phyloP scores from a whole-genome alignment of 257 asterid genomes.

The Nemophila menziesii region DNA sequence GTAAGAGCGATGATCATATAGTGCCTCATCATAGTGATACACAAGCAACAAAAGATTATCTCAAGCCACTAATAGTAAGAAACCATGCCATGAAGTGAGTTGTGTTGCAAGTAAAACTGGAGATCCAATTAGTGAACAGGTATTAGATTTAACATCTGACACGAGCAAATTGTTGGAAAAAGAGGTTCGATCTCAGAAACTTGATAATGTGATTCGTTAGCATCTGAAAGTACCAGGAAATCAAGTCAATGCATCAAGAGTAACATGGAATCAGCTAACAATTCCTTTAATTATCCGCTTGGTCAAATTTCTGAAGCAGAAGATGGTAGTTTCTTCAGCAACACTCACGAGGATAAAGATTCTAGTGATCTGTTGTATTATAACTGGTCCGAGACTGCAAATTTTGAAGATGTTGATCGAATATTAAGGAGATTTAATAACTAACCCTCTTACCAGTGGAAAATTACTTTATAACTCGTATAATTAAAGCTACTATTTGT shows the following conservation, averaged over 20 bases:
- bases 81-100: conserved; percentile 25
- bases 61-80: conserved; percentile 34
- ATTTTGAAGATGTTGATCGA: conserved; percentile 79
- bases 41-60: conserved; percentile 16
- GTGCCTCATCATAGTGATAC: conserved; percentile 44
- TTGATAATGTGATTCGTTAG: conserved; percentile 32
- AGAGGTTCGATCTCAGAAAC: conserved; percentile 23
- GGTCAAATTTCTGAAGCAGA: conserved; percentile 33
- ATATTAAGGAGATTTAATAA: conserved; percentile 68
- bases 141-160: conserved; percentile 25
- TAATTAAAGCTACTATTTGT: neutral
- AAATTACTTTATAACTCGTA: neutral
- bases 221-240: conserved; percentile 30
- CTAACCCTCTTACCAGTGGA: conserved; percentile 6
- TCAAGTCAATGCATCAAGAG: conserved; percentile 26
- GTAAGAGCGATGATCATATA: conserved; percentile 59
- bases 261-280: conserved; percentile 17
- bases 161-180: conserved; percentile 43
- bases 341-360: conserved; percentile 39
- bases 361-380: conserved; percentile 47
- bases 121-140: conserved; percentile 20
- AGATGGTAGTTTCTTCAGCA: conserved; percentile 37
- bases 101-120: conserved; percentile 18
- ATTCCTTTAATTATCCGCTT: conserved; percentile 42
- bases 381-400: conserved; percentile 74